Conservation (phyloP, 192 early-diverging fungal species). For the Gigaspora rosea region DNA sequence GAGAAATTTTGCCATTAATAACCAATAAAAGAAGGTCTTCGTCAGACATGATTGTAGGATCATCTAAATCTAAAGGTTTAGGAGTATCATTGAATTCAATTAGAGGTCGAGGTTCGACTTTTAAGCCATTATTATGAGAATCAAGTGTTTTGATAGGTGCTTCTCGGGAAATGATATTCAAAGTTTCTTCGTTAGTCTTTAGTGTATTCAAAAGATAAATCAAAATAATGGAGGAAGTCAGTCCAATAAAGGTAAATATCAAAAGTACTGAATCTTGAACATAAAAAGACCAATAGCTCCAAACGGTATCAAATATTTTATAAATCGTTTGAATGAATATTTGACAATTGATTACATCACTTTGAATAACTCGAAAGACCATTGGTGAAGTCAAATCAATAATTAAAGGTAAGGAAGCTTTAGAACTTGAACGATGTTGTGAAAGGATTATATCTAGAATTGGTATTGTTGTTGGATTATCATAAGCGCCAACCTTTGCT, state of each 20-base stretch:
- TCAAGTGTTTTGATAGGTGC: background rate
- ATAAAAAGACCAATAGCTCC: no score
- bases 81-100: conserved; percentile 48
- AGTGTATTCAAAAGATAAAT: conserved; percentile 63
- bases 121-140: background rate
- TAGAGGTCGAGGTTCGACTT: conserved; percentile 37
- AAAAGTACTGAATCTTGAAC: no score
- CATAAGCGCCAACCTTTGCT: background rate
- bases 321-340: no score
- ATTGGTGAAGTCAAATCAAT: conserved; percentile 56
- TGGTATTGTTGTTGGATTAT: conserved; percentile 41
- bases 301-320: no score
- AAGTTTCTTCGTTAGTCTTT: background rate
- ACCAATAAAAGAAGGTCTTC: conserved; percentile 78
- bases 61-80: conserved; percentile 39
- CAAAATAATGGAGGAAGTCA: conserved; percentile 54
- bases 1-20: conserved; percentile 62
- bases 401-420: conserved; percentile 46
- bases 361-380: conserved; percentile 43
- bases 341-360: conserved; percentile 17
- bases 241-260: conserved; percentile 38
- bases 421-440: conserved; percentile 44
- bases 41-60: conserved; percentile 58
- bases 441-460: conserved; percentile 50
- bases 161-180: no score